phyloP scores from a whole-genome alignment of 441 rosid genomes.

The Adansonia madagascariensis region DNA sequence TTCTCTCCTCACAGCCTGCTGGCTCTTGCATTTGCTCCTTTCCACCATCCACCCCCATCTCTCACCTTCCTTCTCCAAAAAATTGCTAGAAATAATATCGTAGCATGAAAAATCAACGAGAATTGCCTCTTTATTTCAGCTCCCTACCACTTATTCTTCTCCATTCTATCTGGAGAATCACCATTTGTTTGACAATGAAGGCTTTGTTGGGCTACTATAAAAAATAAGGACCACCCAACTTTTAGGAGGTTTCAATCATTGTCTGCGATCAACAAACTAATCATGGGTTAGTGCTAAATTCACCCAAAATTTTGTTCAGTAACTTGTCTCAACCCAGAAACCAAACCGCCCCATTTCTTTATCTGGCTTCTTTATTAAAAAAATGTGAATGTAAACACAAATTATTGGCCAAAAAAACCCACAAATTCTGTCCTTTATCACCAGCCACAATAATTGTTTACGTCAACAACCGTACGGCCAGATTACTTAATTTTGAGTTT shows the following conservation, averaged over 20 bases:
- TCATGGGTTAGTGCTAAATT: constrained; percentile 43
- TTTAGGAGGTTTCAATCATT: constrained; percentile 38
- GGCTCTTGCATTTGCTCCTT: constrained; percentile 57
- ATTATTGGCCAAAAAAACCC: constrained; percentile 17
- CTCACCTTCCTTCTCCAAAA: constrained; percentile 39
- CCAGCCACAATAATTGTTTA: constrained; percentile 34
- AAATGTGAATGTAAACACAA: constrained; percentile 34
- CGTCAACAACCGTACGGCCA: constrained; percentile 41
- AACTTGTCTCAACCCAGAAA: constrained; percentile 38
- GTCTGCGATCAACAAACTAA: constrained; percentile 47
- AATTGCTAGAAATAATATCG: constrained; percentile 27
- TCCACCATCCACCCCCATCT: constrained; percentile 56
- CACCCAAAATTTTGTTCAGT: constrained; percentile 36
- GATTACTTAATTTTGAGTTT: constrained; percentile 28
- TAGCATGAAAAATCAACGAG: constrained; percentile 11
- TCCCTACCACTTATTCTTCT: constrained; percentile 32
- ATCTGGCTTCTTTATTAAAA: constrained; percentile 24
- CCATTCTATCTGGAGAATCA: constrained; percentile 27
- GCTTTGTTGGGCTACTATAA: constrained; percentile 28
- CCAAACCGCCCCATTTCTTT: constrained; percentile 29
- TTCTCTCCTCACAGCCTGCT: constrained; percentile 53
- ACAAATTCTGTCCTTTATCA: constrained; percentile 33
- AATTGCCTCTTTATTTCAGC: constrained; percentile 28
- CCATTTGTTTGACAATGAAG: constrained; percentile 29
- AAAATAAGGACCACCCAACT: constrained; percentile 47